Percentiles rank a stretch among this genome's conserved stretches.
phyloP scores from a whole-genome alignment of 352 stramenopile species.

The Globisporangium lucens region DNA sequence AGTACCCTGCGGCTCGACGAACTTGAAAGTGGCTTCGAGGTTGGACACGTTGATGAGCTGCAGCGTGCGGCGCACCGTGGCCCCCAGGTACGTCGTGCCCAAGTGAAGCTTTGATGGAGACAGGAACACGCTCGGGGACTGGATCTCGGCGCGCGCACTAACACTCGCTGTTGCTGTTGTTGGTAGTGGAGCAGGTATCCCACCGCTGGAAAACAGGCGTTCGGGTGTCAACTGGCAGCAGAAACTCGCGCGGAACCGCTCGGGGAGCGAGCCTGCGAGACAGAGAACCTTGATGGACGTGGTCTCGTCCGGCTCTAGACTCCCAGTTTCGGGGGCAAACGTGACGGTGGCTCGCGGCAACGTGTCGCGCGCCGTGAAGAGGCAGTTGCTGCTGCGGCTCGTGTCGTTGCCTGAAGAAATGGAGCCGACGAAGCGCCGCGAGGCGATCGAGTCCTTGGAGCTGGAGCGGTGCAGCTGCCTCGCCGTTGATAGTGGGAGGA shows the following conservation, averaged over 20 bases:
- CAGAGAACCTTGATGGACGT: conserved; percentile 42
- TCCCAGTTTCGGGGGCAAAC: conserved; percentile 47
- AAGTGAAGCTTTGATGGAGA: conserved; percentile 43
- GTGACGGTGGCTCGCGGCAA: conserved; percentile 40
- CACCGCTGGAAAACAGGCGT: conserved; percentile 17
- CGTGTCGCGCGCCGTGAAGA: conserved; percentile 41
- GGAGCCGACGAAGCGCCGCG: conserved; percentile 30
- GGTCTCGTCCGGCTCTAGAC: conserved; percentile 37
- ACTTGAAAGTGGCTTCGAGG: conserved; percentile 71
- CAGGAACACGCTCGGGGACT: conserved; percentile 73
- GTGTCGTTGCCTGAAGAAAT: conserved; percentile 36
- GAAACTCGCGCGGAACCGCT: conserved; percentile 59
- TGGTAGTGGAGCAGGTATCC: neutral
- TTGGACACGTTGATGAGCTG: conserved; percentile 81
- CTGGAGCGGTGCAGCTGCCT: conserved; percentile 28
- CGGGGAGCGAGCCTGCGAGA: conserved; percentile 46
- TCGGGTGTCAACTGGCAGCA: conserved; percentile 37
- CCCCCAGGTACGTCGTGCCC: conserved; percentile 66
- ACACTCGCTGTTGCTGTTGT: conserved; percentile 17
- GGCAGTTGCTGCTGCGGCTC: conserved; percentile 29
- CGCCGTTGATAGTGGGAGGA: neutral
- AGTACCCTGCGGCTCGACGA: conserved; percentile 53
- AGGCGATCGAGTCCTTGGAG: conserved; percentile 58
- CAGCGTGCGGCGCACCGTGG: conserved; percentile 41
- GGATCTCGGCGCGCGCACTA: conserved; percentile 70